These are phyloP conservation scores for Cairneyella variabilis DNA, from an alignment of 495 filamentous ascomycete genomes.

Conservation along the genomic window DNA sequence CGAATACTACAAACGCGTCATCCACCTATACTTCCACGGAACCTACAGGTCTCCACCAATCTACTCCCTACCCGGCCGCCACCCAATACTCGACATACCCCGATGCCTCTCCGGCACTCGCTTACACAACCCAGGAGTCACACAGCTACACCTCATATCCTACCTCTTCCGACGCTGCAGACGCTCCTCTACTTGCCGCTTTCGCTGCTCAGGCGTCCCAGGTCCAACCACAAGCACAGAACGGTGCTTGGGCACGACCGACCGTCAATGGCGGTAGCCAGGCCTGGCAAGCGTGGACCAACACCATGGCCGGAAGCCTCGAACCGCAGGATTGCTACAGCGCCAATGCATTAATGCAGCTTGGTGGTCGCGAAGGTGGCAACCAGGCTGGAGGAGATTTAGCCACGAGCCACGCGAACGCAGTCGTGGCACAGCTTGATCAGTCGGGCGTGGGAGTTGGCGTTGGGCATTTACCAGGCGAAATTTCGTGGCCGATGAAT, in stretches of 20 bases:
- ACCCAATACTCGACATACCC: slow-evolving; percentile 26
- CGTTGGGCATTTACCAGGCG: not conserved
- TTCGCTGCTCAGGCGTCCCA: slow-evolving; percentile 23
- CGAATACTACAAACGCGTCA: not conserved
- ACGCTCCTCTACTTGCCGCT: slow-evolving; percentile 21
- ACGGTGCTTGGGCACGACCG: not conserved
- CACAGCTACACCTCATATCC: slow-evolving; percentile 11
- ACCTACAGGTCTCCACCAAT: slow-evolving; percentile 10
- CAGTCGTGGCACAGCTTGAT: not conserved
- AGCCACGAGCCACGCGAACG: not conserved
- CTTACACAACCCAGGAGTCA: slow-evolving; percentile 17
- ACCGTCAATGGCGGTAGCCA: slow-evolving; percentile 11
- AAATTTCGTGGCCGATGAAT: slow-evolving; percentile 11
- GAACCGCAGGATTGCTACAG: slow-evolving; percentile 27
- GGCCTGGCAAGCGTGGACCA: slow-evolving; percentile 26
- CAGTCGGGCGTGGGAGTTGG: not conserved
- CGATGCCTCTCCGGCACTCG: slow-evolving; percentile 10
- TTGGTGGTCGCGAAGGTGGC: slow-evolving; percentile 12
- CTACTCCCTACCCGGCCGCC: slow-evolving; percentile 24
- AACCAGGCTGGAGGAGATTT: not conserved
- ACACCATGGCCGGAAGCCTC: slow-evolving; percentile 14
- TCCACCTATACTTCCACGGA: slow-evolving; percentile 8
- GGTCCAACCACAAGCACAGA: slow-evolving; percentile 2
- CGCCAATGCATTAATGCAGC: slow-evolving; percentile 25
- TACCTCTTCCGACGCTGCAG: slow-evolving; percentile 8